Conservation (phyloP, 805 yeast genomes). For the Starmera pachycereana region DNA sequence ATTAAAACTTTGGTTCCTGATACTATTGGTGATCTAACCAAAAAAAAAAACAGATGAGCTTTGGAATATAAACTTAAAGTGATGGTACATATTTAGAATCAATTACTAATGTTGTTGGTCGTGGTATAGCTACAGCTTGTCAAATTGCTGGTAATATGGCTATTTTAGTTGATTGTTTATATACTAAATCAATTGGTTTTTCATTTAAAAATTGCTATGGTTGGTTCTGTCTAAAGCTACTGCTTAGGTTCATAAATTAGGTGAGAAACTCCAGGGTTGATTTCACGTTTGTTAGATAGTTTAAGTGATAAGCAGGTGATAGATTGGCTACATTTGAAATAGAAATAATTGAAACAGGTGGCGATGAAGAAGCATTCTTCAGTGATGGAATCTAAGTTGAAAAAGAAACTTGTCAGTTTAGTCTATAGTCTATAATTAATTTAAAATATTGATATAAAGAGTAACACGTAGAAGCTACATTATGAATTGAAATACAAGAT, state of each 20-base stretch:
- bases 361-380: slow-evolving; percentile 76
- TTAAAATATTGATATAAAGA: no score
- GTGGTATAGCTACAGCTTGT: slow-evolving; percentile 99
- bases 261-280: slow-evolving; percentile 91
- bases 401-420: slow-evolving; percentile 49
- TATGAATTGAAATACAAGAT: no score
- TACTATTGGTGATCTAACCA: slow-evolving; percentile 92
- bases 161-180: slow-evolving; percentile 83
- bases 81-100: slow-evolving; percentile 97
- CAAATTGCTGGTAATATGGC: slow-evolving; percentile 99
- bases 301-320: slow-evolving; percentile 81
- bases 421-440: no score
- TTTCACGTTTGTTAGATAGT: slow-evolving; percentile 64
- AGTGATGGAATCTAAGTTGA: slow-evolving; percentile 84
- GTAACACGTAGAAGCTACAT: no score
- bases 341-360: slow-evolving; percentile 83
- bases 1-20: slow-evolving; percentile 86
- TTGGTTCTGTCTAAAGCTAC: slow-evolving; percentile 98
- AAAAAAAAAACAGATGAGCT: no score
- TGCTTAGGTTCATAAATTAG: slow-evolving; percentile 92
- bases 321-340: slow-evolving; percentile 79
- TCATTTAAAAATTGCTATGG: slow-evolving; percentile 90
- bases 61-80: no score
- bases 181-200: slow-evolving; percentile 67
- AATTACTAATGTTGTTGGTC: slow-evolving; percentile 85